Evolutionary conservation across 116 monocot species (phyloP).

Genomic region (Cymodocea nodosa): DNA sequence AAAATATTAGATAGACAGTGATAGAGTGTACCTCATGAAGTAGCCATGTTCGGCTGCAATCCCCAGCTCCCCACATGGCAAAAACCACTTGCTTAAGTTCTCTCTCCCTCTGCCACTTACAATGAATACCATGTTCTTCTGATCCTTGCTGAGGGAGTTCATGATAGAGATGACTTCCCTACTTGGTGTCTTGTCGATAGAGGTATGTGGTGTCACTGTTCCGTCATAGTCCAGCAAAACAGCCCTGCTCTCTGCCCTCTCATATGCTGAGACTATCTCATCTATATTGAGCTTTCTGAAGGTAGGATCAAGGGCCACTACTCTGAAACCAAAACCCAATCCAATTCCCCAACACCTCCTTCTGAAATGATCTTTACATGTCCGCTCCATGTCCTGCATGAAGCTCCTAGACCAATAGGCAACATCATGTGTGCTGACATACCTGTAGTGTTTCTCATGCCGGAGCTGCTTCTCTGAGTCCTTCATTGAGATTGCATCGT

Average conservation of each 20-base stretch:
- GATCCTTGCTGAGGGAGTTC: constrained; percentile 37
- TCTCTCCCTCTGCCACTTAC: constrained; percentile 65
- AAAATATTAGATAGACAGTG: background rate
- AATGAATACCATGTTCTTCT: constrained; percentile 54
- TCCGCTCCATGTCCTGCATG: constrained; percentile 62
- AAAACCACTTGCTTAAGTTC: constrained; percentile 46
- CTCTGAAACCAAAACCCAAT: constrained; percentile 74
- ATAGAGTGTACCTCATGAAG: constrained; percentile 47
- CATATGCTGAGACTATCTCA: constrained; percentile 23
- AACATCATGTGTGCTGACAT: constrained; percentile 71
- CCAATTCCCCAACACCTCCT: constrained; percentile 74
- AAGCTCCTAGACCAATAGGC: constrained; percentile 79
- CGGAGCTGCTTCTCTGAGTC: constrained; percentile 62
- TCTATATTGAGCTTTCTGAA: constrained; percentile 32
- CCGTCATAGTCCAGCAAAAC: constrained; percentile 37
- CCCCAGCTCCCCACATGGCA: constrained; percentile 32
- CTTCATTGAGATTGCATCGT: constrained; percentile 45
- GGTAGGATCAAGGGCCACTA: constrained; percentile 40
- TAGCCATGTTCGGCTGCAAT: constrained; percentile 74
- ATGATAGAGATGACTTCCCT: constrained; percentile 43
- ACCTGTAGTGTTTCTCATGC: constrained; percentile 79
- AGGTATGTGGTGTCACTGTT: constrained; percentile 22
- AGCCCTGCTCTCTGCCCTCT: constrained; percentile 19
- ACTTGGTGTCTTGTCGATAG: constrained; percentile 31
- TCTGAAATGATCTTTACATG: constrained; percentile 65